Evolutionary conservation across 257 asterid genomes (phyloP).

Genomic region (Ilex asprella): DNA sequence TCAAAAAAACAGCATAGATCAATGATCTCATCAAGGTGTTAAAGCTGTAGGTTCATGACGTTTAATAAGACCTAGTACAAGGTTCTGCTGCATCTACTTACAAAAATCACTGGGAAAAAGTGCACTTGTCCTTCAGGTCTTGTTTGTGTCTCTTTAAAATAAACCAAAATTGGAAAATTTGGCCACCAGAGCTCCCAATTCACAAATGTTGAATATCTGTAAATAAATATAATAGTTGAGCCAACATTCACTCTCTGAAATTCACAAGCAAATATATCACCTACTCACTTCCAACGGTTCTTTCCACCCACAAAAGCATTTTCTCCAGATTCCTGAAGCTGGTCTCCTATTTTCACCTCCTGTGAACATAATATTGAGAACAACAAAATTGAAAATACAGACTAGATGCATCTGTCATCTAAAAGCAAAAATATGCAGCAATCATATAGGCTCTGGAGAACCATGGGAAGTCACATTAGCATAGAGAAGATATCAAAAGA

Average conservation of each 20-base stretch:
- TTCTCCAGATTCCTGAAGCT: constrained; percentile 81
- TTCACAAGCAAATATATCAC: constrained; percentile 7
- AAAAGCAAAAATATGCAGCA: too few species aligned
- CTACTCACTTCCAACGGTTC: constrained; percentile 89
- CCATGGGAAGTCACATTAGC: too few species aligned
- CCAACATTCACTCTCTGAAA: constrained; percentile 5
- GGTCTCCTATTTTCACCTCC: constrained; percentile 87
- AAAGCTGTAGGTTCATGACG: constrained; percentile 14
- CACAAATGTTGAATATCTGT: constrained; percentile 77
- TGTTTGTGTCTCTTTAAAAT: constrained; percentile 87
- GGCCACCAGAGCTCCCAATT: constrained; percentile 99
- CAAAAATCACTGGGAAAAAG: constrained; percentile 75
- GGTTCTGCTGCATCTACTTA: constrained; percentile 29
- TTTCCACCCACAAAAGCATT: constrained; percentile 90
- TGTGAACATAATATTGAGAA: constrained; percentile 23
- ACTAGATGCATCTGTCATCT: neutral
- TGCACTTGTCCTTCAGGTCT: constrained; percentile 84
- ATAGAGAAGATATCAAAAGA: too few species aligned
- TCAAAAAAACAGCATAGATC: constrained; percentile 6
- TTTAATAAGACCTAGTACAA: constrained; percentile 14
- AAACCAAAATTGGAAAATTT: constrained; percentile 74
- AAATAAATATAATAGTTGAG: neutral
- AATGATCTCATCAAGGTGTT: constrained; percentile 5
- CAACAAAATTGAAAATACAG: neutral
- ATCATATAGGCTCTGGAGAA: too few species aligned